Percentiles rank a stretch among this genome's conserved stretches.
phyloP scores from a whole-genome alignment of 2,329 filamentous ascomycete species.

The Thielaviopsis populi region DNA sequence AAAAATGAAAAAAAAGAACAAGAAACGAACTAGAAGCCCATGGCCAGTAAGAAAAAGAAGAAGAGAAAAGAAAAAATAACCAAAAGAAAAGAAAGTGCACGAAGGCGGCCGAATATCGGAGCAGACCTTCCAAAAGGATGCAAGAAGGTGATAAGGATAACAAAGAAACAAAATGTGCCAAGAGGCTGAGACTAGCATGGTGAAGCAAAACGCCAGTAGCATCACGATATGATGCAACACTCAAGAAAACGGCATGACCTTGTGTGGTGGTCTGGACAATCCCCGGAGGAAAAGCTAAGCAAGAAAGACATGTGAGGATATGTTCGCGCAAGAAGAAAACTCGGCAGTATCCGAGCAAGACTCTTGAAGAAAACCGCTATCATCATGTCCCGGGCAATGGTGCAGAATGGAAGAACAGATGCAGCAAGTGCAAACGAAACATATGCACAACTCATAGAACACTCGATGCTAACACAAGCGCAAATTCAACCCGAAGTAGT shows the following conservation, averaged over 20 bases:
- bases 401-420: conserved; percentile 5
- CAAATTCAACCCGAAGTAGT: conserved; percentile 4
- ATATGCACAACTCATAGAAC: background rate
- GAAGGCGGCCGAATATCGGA: background rate
- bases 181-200: background rate
- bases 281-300: conserved; percentile 13
- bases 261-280: background rate
- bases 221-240: conserved; percentile 16
- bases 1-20: conserved; percentile 15
- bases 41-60: conserved; percentile 12
- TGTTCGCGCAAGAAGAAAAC: conserved; percentile 18
- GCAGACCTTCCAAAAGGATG: background rate
- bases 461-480: background rate
- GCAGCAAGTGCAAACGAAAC: background rate
- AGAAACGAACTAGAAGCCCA: conserved; percentile 17
- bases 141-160: conserved; percentile 18
- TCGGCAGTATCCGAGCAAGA: conserved; percentile 18
- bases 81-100: background rate
- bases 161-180: conserved; percentile 23
- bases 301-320: conserved; percentile 15
- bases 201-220: conserved; percentile 15
- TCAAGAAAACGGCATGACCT: background rate
- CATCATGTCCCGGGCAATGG: background rate
- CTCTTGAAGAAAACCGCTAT: background rate
- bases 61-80: conserved; percentile 7